These are phyloP conservation scores for Trematosphaeria pertusa DNA, from an alignment of 2,329 filamentous ascomycete species.

Conservation along the genomic window DNA sequence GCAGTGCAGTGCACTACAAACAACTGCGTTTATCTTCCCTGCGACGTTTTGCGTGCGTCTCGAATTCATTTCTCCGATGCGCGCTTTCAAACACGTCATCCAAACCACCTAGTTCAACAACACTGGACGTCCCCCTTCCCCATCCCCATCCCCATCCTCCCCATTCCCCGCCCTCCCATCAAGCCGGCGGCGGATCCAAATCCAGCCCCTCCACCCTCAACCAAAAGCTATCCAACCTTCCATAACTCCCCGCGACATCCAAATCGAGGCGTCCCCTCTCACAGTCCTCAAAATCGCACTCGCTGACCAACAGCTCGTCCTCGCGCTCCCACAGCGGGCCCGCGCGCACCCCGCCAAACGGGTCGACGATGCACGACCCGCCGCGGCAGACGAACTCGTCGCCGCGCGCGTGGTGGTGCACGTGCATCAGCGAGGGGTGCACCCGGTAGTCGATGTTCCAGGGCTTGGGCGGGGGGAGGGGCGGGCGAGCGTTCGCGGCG, in stretches of 20 bases:
- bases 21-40: no score
- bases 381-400: constrained; percentile 71
- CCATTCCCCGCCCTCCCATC: no score
- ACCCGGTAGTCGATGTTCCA: not conserved
- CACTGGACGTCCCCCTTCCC: no score
- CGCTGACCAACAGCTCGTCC: constrained; percentile 69
- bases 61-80: no score
- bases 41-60: no score
- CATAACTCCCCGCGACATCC: constrained; percentile 86
- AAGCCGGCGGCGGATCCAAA: constrained; percentile 63
- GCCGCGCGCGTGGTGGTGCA: constrained; percentile 19
- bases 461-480: constrained; percentile 14
- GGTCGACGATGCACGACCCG: constrained; percentile 82
- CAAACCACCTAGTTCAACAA: no score
- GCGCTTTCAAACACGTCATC: no score
- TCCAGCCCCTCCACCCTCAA: constrained; percentile 67
- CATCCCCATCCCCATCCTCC: no score
- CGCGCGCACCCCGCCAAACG: constrained; percentile 78
- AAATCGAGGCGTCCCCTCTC: constrained; percentile 80
- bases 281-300: constrained; percentile 89
- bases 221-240: constrained; percentile 71
- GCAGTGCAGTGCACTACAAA: no score
- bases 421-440: not conserved
- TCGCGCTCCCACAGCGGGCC: constrained; percentile 85
- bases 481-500: constrained; percentile 8